Base-by-base conservation (phyloP, 495 filamentous ascomycete genomes). In the Talaromyces proteolyticus region DNA sequence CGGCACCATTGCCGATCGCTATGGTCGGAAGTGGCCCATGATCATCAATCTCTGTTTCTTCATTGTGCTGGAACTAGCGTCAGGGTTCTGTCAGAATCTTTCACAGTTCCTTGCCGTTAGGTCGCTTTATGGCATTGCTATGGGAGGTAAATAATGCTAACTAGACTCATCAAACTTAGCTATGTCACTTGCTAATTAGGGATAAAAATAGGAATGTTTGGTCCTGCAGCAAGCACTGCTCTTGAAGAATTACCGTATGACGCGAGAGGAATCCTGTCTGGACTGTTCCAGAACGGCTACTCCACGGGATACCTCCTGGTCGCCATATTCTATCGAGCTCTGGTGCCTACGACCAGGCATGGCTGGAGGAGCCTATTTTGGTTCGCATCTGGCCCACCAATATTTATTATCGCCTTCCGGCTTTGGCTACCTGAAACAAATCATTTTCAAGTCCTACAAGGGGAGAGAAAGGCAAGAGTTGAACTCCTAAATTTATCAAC, bases 291-390 rank as follows among this genome's bases (percentile, higher is more conserved):
- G 58, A 82, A 87, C 61, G 86, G 86, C 12, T 89, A 89, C 57
- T 84, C 86, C 4, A 84, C 86, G 52, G 86, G 86, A 2, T 89
- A 88, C 58, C 76, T 90, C 0, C 73, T 90, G 0, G 83, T 85
- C 1, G 75, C 85, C 0, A 84, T 79, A 18, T 89, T 89, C 53
- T 74, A 83, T 1, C 72, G 83, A 22, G 84, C 68, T 10, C 72
- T 86, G 0, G 84, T 86, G 12, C 60, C 78, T 52, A 84, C 78
- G 0, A 86, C 84, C 0, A 56, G 70, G 11, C 78, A 86, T 53
- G 80, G 75, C 41, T 86, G 83, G 82, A 64, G 81, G 16, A 80
- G 82, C 22, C 70, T 88, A 1, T 90, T 81, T 69, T 90, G 86
- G 86, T 89, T 89, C 58, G 86, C 82, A 0, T 85, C 86, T 1